Percentiles rank a stretch among this genome's conserved stretches.
phyloP scores from a whole-genome alignment of 257 asterid species.

The Penstemon eatonii region DNA sequence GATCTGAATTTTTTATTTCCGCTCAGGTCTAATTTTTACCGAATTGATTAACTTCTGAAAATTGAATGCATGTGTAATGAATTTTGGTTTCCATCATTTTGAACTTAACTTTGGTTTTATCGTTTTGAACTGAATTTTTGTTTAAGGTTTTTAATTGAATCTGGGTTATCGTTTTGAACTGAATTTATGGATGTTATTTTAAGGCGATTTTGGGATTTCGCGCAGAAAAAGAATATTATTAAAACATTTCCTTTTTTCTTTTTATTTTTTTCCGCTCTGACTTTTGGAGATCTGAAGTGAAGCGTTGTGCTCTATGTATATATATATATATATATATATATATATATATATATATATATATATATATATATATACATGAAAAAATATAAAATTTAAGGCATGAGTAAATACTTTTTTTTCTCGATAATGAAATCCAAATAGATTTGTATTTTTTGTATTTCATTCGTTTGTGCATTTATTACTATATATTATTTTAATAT shows the following conservation, averaged over 20 bases:
- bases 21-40: slow-evolving; percentile 45
- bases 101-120: no score
- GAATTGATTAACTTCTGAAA: slow-evolving; percentile 3
- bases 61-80: background rate
- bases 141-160: slow-evolving; percentile 42
- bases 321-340: no score
- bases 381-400: background rate
- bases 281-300: slow-evolving; percentile 50
- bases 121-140: slow-evolving; percentile 26
- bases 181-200: no score
- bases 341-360: no score
- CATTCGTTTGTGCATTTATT: slow-evolving; percentile 15
- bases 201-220: slow-evolving; percentile 44
- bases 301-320: slow-evolving; percentile 39
- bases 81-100: no score
- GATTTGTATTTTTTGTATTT: no score
- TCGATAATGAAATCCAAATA: background rate
- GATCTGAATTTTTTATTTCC: slow-evolving; percentile 64
- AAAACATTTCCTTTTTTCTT: slow-evolving; percentile 2
- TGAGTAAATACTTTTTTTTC: slow-evolving; percentile 24
- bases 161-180: background rate
- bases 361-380: slow-evolving; percentile 27
- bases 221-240: slow-evolving; percentile 44
- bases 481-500: slow-evolving; percentile 29
- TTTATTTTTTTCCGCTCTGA: background rate